These are phyloP conservation scores for Curvularia verruculosa DNA, from an alignment of 2,329 filamentous ascomycete species.

Conservation along the genomic window DNA sequence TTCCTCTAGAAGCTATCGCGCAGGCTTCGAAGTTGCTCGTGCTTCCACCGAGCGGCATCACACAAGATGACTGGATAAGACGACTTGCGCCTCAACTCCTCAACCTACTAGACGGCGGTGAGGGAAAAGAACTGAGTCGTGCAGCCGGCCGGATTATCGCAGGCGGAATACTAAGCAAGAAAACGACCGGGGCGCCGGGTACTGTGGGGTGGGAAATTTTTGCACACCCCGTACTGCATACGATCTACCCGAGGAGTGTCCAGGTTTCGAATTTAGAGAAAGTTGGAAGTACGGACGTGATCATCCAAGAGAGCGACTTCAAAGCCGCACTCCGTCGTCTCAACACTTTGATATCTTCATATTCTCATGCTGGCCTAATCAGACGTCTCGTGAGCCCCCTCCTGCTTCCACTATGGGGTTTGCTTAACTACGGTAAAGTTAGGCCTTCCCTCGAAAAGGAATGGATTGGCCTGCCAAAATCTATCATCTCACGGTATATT, in stretches of 20 bases:
- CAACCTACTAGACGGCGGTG: conserved; percentile 64
- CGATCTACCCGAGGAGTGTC: conserved; percentile 55
- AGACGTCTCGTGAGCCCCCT: conserved; percentile 66
- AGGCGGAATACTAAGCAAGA: conserved; percentile 70
- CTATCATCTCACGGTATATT: conserved; percentile 55
- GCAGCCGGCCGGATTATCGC: conserved; percentile 68
- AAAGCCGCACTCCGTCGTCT: conserved; percentile 62
- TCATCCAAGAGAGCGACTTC: conserved; percentile 59
- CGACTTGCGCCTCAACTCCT: conserved; percentile 67
- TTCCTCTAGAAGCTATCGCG: conserved; percentile 71
- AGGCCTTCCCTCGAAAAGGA: conserved; percentile 33
- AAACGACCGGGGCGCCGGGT: conserved; percentile 68
- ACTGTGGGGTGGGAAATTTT: conserved; percentile 66
- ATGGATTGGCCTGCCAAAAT: conserved; percentile 33
- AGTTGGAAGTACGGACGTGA: conserved; percentile 51
- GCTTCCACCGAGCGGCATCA: conserved; percentile 62
- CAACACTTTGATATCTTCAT: conserved; percentile 63
- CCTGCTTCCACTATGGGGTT: conserved; percentile 67
- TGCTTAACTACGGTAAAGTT: conserved; percentile 60
- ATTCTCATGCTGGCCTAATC: conserved; percentile 70
- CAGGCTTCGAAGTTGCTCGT: conserved; percentile 68
- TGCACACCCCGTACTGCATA: conserved; percentile 62
- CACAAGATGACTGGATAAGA: conserved; percentile 64
- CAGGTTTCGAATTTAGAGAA: conserved; percentile 2
- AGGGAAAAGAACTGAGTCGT: conserved; percentile 63